Evolutionary conservation across 805 yeast genomes (phyloP).

Genomic region (Komagataella pastoris): DNA sequence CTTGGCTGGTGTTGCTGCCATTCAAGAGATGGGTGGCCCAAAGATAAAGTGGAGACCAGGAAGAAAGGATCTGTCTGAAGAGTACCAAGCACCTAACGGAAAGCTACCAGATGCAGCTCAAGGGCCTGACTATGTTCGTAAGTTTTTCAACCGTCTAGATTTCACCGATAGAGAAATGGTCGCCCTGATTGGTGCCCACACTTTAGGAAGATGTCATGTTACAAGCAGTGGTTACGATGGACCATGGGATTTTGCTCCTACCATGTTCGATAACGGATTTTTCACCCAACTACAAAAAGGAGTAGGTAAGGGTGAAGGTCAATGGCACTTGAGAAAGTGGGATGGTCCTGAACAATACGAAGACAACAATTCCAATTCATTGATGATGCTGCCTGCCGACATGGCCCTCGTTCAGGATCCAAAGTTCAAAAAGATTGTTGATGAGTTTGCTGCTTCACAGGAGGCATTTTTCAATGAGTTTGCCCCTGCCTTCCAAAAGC

Average conservation of each 20-base stretch:
- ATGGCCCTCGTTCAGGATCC: conserved; percentile 35
- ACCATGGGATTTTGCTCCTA: conserved; percentile 81
- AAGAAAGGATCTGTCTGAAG: conserved; percentile 21
- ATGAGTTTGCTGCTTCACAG: conserved; percentile 34
- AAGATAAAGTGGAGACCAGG: conserved; percentile 44
- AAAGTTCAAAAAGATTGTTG: conserved; percentile 29
- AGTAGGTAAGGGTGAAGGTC: conserved; percentile 19
- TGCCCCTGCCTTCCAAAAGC: conserved; percentile 27
- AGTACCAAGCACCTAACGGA: conserved; percentile 30
- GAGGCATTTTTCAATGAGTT: conserved; percentile 36
- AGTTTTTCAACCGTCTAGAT: conserved; percentile 32
- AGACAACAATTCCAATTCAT: conserved; percentile 38
- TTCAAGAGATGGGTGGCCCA: conserved; percentile 58
- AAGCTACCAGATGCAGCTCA: conserved; percentile 35
- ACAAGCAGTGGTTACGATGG: conserved; percentile 72
- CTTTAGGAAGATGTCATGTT: conserved; percentile 32
- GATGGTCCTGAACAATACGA: conserved; percentile 50
- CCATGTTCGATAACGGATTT: conserved; percentile 62
- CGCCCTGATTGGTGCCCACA: conserved; percentile 33
- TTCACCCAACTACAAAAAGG: conserved; percentile 27
- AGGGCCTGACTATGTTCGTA: conserved; percentile 29
- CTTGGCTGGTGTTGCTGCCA: conserved; percentile 50
- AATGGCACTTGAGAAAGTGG: conserved; percentile 50
- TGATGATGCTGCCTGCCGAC: conserved; percentile 52
- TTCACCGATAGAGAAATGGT: conserved; percentile 33